phyloP scores from a whole-genome alignment of 495 filamentous ascomycete genomes.

The Penicillium simplicissimum region DNA sequence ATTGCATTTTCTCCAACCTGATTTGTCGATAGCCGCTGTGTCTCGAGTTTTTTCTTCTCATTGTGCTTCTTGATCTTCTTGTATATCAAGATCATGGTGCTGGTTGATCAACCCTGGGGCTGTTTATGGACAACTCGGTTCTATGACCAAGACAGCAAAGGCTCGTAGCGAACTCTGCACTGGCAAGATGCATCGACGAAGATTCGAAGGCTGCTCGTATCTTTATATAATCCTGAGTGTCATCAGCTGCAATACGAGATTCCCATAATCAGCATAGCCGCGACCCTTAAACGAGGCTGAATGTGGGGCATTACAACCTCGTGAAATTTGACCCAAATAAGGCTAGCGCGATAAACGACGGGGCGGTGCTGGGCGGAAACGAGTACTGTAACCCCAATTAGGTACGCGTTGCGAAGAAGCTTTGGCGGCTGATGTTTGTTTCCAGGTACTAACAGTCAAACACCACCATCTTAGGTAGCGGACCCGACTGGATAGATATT shows the following conservation, averaged over 20 bases:
- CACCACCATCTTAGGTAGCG: not conserved
- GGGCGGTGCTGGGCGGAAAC: too few species aligned
- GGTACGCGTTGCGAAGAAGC: too few species aligned
- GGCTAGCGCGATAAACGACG: not conserved
- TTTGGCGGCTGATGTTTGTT: too few species aligned
- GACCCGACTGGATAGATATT: not conserved
- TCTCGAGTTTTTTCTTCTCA: conserved; percentile 7
- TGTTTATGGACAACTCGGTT: too few species aligned
- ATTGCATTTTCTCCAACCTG: not conserved
- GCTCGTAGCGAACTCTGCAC: not conserved
- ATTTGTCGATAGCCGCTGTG: not conserved
- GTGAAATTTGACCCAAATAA: not conserved
- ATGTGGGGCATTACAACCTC: not conserved
- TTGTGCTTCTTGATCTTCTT: conserved; percentile 22
- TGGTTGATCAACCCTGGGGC: not conserved
- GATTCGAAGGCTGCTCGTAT: not conserved
- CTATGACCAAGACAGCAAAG: not conserved
- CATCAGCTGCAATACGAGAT: not conserved
- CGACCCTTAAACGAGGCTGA: not conserved
- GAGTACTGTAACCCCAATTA: too few species aligned
- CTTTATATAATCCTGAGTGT: not conserved
- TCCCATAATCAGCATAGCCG: not conserved
- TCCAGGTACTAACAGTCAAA: not conserved
- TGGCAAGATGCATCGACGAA: not conserved
- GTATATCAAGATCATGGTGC: conserved; percentile 17